phyloP scores from a whole-genome alignment of 1,284 basidiomycete species.

The Malassezia globosa region DNA sequence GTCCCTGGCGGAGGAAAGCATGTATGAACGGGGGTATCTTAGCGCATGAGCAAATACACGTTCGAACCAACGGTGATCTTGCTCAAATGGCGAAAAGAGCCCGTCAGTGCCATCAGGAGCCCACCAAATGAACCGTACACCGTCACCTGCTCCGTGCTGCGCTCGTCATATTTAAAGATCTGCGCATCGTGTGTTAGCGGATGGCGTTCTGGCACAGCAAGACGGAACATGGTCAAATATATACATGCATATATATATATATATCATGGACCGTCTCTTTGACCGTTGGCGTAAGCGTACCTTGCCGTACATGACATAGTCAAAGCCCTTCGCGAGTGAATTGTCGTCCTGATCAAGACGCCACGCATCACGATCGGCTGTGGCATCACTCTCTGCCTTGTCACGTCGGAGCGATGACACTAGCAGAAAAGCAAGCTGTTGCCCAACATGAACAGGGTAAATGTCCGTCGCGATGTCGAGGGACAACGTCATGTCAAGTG shows the following conservation, averaged over 20 bases:
- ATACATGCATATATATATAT: too few species aligned
- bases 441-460: conserved; percentile 50
- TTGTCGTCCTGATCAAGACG: conserved; percentile 64
- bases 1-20: not conserved
- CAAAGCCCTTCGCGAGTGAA: conserved; percentile 77
- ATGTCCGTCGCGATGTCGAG: conserved; percentile 52
- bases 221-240: too few species aligned
- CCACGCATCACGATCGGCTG: conserved; percentile 61
- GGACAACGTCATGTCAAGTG: conserved; percentile 73
- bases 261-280: too few species aligned
- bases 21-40: not conserved
- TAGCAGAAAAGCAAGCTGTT: conserved; percentile 73
- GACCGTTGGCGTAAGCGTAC: conserved; percentile 55
- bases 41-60: conserved; percentile 74
- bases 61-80: conserved; percentile 84
- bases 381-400: conserved; percentile 46
- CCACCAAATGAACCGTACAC: conserved; percentile 93
- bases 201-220: too few species aligned
- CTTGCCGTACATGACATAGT: conserved; percentile 99
- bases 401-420: conserved; percentile 52
- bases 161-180: conserved; percentile 94
- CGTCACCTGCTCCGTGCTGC: conserved; percentile 69
- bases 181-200: conserved; percentile 52
- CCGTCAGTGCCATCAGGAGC: conserved; percentile 85
- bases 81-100: conserved; percentile 83